phyloP scores from a whole-genome alignment of 306 rosid species.

The Prunus davidiana region DNA sequence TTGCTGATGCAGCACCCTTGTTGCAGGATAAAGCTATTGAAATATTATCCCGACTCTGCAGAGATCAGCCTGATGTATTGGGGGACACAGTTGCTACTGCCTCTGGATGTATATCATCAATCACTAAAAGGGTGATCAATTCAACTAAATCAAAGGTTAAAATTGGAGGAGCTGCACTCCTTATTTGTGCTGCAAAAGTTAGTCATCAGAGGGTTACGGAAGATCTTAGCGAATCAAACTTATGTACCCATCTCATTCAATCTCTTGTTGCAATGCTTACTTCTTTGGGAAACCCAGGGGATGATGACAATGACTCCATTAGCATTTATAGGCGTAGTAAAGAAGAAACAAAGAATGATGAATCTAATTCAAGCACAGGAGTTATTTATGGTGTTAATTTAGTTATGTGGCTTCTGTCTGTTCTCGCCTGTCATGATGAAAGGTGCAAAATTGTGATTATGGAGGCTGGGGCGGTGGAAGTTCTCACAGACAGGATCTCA shows the following conservation, averaged over 20 bases:
- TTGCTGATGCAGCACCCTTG: conserved; percentile 61
- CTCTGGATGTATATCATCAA: conserved; percentile 71
- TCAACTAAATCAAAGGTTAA: conserved; percentile 66
- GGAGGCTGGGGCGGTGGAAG: conserved; percentile 97
- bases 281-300: conserved; percentile 40
- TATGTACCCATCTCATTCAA: conserved; percentile 58
- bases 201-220: conserved; percentile 75
- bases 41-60: conserved; percentile 78
- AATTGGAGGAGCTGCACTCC: conserved; percentile 89
- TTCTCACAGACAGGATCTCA: conserved; percentile 77
- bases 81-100: conserved; percentile 68
- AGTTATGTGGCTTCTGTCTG: conserved; percentile 82
- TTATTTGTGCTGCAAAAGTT: conserved; percentile 77
- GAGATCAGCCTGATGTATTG: conserved; percentile 68
- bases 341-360: conserved; percentile 42
- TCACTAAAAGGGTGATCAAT: conserved; percentile 73
- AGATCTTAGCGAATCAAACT: conserved; percentile 61
- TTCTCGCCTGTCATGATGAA: conserved; percentile 83
- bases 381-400: conserved; percentile 63
- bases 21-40: conserved; percentile 91
- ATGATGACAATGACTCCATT: conserved; percentile 47
- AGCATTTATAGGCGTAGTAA: conserved; percentile 61
- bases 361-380: conserved; percentile 54
- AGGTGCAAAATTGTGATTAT: conserved; percentile 63
- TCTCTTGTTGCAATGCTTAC: conserved; percentile 76